These are phyloP conservation scores for Talaromyces amestolkiae DNA, from an alignment of 2,329 filamentous ascomycete species.

Conservation along the genomic window DNA sequence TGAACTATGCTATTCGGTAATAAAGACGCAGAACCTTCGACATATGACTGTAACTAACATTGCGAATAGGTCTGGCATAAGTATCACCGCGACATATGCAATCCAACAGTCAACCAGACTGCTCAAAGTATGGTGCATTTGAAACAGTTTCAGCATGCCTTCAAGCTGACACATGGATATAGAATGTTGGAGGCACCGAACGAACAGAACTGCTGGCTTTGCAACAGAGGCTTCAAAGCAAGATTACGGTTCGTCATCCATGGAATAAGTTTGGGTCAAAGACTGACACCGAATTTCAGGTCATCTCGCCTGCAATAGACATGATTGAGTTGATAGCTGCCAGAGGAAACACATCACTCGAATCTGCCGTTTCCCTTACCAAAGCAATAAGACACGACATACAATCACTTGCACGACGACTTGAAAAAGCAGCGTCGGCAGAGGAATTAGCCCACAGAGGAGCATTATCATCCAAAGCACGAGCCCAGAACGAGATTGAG, in stretches of 20 bases:
- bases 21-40: not conserved
- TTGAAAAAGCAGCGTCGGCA: conserved; percentile 66
- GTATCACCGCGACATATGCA: conserved; percentile 81
- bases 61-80: conserved; percentile 56
- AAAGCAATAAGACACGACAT: conserved; percentile 82
- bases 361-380: conserved; percentile 79
- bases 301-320: conserved; percentile 60
- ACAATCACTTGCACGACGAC: conserved; percentile 69
- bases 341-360: conserved; percentile 74
- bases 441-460: conserved; percentile 47
- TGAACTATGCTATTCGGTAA: conserved; percentile 83
- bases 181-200: conserved; percentile 68
- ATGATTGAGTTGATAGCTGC: conserved; percentile 50
- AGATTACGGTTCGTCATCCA: conserved; percentile 66
- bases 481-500: conserved; percentile 60
- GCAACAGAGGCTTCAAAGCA: conserved; percentile 73
- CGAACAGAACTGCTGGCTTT: conserved; percentile 69
- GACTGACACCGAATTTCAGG: conserved; percentile 71
- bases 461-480: conserved; percentile 41
- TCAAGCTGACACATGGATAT: not conserved
- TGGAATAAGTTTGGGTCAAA: not conserved
- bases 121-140: conserved; percentile 55
- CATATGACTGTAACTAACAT: too few species aligned
- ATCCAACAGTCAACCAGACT: conserved; percentile 76
- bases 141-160: not conserved